These are phyloP conservation scores for Leccinum subatratum DNA, from an alignment of 1,284 basidiomycete species.

Conservation along the genomic window DNA sequence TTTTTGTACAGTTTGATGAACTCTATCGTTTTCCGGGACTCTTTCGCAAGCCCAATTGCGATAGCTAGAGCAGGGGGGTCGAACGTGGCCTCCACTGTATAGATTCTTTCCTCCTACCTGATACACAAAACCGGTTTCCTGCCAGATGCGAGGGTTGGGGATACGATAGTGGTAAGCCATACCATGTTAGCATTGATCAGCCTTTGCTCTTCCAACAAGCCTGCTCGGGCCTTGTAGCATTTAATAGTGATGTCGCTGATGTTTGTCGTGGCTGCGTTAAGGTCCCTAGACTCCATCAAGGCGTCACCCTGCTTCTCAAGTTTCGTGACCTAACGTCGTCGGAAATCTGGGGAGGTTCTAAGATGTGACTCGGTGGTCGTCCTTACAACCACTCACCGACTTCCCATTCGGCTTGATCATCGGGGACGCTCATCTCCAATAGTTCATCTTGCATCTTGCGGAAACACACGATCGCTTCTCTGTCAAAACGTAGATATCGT, in stretches of 20 bases:
- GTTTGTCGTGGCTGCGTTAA: background rate
- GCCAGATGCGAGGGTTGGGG: too few species aligned
- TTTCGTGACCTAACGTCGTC: background rate
- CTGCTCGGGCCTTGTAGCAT: background rate
- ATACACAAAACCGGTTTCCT: too few species aligned
- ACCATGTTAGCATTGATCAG: background rate
- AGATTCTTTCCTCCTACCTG: background rate
- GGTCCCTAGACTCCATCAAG: background rate
- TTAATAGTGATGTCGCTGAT: background rate
- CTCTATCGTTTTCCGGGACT: slow-evolving; percentile 8
- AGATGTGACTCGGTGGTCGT: background rate
- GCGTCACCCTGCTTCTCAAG: background rate
- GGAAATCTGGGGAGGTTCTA: background rate
- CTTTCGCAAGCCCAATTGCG: slow-evolving; percentile 8
- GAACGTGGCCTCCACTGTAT: background rate
- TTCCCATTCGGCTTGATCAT: background rate
- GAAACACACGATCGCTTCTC: background rate
- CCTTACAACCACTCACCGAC: background rate
- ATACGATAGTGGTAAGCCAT: background rate
- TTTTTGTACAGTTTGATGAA: slow-evolving; percentile 13
- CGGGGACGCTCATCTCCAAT: background rate
- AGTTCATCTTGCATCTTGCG: background rate
- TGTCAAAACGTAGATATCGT: too few species aligned
- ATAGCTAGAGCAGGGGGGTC: slow-evolving; percentile 9
- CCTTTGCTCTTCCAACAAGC: background rate